Conservation (phyloP, 306 rosid species). For the Lupinus albus region DNA sequence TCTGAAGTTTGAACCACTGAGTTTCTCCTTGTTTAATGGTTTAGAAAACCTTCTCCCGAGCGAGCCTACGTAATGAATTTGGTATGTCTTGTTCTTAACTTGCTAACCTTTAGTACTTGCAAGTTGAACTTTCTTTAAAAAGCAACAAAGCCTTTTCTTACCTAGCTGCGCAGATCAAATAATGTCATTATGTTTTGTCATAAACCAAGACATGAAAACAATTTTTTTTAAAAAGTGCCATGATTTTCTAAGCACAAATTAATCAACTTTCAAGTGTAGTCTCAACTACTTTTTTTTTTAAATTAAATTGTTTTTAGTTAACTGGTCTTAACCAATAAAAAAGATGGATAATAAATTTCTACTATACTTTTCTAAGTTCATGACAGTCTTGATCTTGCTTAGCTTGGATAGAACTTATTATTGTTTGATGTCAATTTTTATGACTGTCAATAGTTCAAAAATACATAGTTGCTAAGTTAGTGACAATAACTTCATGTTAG, state of each 20-base stretch:
- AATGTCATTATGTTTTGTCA: too few relatives aligned
- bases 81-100: too few relatives aligned
- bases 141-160: too few relatives aligned
- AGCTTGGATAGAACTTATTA: too few relatives aligned
- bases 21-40: slow-evolving; percentile 18
- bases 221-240: too few relatives aligned
- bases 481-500: neutral
- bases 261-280: neutral
- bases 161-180: too few relatives aligned
- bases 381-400: neutral
- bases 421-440: neutral
- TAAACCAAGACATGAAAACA: too few relatives aligned
- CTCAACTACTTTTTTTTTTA: neutral
- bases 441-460: neutral
- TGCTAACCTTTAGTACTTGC: too few relatives aligned
- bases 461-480: neutral
- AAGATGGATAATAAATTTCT: neutral
- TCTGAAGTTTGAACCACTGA: neutral
- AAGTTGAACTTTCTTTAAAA: too few relatives aligned
- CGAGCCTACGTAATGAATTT: neutral
- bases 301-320: too few relatives aligned
- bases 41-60: neutral
- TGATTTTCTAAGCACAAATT: neutral
- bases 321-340: neutral
- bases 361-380: neutral